Base-by-base conservation (phyloP, 2,329 filamentous ascomycete species). In the Fusarium xyrophilum region DNA sequence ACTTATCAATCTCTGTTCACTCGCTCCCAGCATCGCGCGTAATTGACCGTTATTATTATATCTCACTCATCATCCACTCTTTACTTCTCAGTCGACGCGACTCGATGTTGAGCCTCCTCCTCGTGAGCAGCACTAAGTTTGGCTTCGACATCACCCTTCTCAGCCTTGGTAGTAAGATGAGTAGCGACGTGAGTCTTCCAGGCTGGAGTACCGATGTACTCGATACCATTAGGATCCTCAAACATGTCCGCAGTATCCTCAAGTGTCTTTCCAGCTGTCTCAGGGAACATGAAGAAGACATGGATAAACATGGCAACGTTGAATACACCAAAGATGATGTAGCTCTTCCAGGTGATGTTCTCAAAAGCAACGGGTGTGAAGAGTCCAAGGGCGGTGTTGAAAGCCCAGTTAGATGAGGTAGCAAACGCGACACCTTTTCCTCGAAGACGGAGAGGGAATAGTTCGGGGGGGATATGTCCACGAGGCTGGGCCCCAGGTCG, bases 381-480 rank as follows among this genome's bases (percentile, higher is more conserved):
- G 63, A 82, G 53, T 77, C 82, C 78, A 3, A 80, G 73, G 0
- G 78, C 78, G 9, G 77, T 79, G 73, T 81, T 81, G 67, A 81
- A 81, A 17, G 77, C 76, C 79, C 79, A 81, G 58, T 80, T 80
- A 0, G 73, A 40, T 1, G 84, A 83, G 0, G 85, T 86, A 2
- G 83, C 76, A 0, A 87, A 74, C 0, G 83, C 82, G 2, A 86
- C 84, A 43, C 83, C 84, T 67, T 86, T 87, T 32, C 82, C 83
- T 60, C 84, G 80, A 5, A 83, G 78, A 17, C 78, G 78, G 7
- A 84, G 76, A 13, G 83, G 82, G 69, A 80, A 82, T 19, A 83
- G 72, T 76, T 91, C 89, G 0, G 87, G 86, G 86, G 0, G 86
- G 86, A 63, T 91, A 91, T 12, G 81, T 83, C 80, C 80, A 83